Evolutionary conservation across 768 basidiomycete genomes (phyloP).

Genomic region (Leccinum longicurvipes): DNA sequence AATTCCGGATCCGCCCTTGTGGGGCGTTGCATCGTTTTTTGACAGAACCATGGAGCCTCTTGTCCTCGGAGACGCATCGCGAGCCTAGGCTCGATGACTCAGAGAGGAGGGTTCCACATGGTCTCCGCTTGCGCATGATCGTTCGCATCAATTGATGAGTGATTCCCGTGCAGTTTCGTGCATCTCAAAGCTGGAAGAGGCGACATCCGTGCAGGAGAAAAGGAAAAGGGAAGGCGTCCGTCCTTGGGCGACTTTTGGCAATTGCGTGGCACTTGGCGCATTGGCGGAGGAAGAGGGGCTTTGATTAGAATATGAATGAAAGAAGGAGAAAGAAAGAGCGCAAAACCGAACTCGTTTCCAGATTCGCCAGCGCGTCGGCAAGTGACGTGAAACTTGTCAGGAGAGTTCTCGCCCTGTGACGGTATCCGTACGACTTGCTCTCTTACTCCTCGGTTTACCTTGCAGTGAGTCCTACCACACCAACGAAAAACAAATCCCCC

Average conservation of each 20-base stretch:
- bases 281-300: background rate
- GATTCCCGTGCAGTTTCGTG: background rate
- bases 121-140: background rate
- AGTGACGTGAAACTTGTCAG: slow-evolving; percentile 19
- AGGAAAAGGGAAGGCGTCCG: slow-evolving; percentile 9
- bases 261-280: background rate
- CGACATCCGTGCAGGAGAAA: background rate
- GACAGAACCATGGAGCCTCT: slow-evolving; percentile 10
- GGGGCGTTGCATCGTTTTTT: background rate
- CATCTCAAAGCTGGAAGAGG: slow-evolving; percentile 7
- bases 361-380: slow-evolving; percentile 8
- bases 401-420: slow-evolving; percentile 6
- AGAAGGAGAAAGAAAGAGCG: background rate
- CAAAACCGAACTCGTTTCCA: background rate
- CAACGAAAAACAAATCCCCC: slow-evolving; percentile 1
- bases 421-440: no score
- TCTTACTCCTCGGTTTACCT: background rate
- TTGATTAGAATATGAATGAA: background rate
- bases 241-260: slow-evolving; percentile 4
- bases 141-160: slow-evolving; percentile 1
- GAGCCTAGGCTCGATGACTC: no score
- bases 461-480: no score
- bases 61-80: slow-evolving; percentile 10
- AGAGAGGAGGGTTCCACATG: background rate
- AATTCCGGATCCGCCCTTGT: background rate